Evolutionary conservation across 2,329 filamentous ascomycete species (phyloP), one percentile per base, ranked within the genome.

Genomic region (Fusarium staphyleae): DNA sequence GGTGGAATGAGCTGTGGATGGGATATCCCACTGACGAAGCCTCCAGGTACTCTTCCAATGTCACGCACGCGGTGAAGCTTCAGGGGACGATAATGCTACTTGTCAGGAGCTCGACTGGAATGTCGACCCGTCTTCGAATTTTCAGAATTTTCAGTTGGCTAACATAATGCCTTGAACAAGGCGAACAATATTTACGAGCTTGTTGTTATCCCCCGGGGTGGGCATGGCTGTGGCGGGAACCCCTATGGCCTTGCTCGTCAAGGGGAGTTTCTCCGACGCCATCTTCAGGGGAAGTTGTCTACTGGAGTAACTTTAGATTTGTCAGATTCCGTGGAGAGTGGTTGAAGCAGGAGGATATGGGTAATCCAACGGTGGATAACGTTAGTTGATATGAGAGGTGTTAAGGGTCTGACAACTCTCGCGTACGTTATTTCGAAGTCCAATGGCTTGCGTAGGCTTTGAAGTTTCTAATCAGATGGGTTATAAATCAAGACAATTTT

Each of bases 1-100:
- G 65, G 60, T 72, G 70, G 70, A 70, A 67, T 19, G 70, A 72
- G 45, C 42, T 66, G 34, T 72, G 66, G 65, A 70, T 72, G 67
- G 69, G 70, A 3, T 70, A 67, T 26, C 70, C 70, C 1, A 63
- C 72, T 1, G 70, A 70, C 12, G 52, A 64, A 34, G 55, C 62
- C 11, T 72, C 72, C 34, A 55, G 48, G 19, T 58, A 59, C n/a
- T 62, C 62, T 22, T 70, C 68, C 2, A 69, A 70, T 32, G 55
- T 66, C 6, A 66, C 59, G 4, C 62, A 72, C 33, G 70, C 66
- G 16, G 52, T 42, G 10, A 72, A 69, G 53, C 46, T 72, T 8
- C 43, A 49, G 13, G 67, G 66, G 0, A 48, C 61, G 13, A 32
- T 72, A 48, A 65, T 72, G 66, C 13, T 72, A 41, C 64, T 68